phyloP scores from a whole-genome alignment of 805 yeast species.

The Metschnikowia matae region DNA sequence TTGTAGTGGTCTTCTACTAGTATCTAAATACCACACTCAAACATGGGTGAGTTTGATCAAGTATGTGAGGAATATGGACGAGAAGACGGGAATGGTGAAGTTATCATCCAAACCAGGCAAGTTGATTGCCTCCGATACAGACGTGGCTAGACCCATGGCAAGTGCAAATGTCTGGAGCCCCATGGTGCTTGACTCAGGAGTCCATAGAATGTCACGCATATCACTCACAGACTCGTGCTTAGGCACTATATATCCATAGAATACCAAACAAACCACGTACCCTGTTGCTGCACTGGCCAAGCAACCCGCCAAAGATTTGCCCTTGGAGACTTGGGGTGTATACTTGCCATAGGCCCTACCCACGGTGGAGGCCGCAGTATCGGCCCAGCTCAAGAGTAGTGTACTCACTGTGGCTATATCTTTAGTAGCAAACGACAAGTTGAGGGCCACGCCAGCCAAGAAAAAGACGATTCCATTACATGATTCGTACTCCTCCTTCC shows the following conservation, averaged over 20 bases:
- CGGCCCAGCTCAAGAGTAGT: constrained; percentile 89
- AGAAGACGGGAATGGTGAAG: constrained; percentile 86
- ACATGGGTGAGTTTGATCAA: constrained; percentile 29
- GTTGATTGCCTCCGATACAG: constrained; percentile 82
- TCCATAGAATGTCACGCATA: constrained; percentile 63
- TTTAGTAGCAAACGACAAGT: constrained; percentile 67
- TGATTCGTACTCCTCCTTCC: constrained; percentile 68
- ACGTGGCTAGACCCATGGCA: constrained; percentile 75
- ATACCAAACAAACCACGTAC: constrained; percentile 53
- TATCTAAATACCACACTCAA: background rate
- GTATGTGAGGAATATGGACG: constrained; percentile 59
- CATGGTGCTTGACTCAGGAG: constrained; percentile 54
- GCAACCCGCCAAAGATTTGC: constrained; percentile 88
- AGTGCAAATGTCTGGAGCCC: constrained; percentile 51
- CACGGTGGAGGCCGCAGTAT: constrained; percentile 92
- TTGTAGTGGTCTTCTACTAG: background rate
- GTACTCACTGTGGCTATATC: constrained; percentile 78
- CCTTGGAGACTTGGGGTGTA: constrained; percentile 70
- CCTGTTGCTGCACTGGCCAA: constrained; percentile 81
- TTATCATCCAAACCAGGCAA: constrained; percentile 82
- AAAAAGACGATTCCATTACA: constrained; percentile 90
- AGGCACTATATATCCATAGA: constrained; percentile 76
- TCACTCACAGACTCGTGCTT: constrained; percentile 45
- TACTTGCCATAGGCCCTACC: constrained; percentile 83
- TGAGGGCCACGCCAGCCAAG: constrained; percentile 69